A percentile compares a stretch with the other conserved stretches of the same genome.
These are phyloP conservation scores for Thraustotheca clavata DNA, from an alignment of 352 stramenopile genomes.

Conservation along the genomic window DNA sequence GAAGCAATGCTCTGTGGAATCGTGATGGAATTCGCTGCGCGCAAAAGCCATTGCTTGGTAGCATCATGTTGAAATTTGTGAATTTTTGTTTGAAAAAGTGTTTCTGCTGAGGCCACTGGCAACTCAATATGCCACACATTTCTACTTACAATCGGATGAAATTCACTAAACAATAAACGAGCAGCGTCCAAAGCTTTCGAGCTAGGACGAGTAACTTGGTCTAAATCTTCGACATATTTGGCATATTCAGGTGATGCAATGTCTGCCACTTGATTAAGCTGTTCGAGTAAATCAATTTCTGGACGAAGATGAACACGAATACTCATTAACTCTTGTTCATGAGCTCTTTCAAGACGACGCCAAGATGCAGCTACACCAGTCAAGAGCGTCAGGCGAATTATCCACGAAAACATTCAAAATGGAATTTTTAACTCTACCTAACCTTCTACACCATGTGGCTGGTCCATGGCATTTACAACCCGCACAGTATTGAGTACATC, in stretches of 20 bases:
- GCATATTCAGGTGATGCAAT: slow-evolving; percentile 44
- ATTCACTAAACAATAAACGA: slow-evolving; percentile 17
- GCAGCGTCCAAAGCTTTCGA: slow-evolving; percentile 23
- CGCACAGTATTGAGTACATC: too few species aligned
- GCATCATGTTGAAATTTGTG: slow-evolving; percentile 46
- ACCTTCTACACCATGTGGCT: too few species aligned
- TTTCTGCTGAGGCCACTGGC: slow-evolving; percentile 34
- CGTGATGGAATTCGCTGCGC: slow-evolving; percentile 30
- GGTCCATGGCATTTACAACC: too few species aligned
- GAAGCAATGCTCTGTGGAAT: slow-evolving; percentile 32
- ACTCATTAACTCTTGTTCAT: not conserved
- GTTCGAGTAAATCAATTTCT: not conserved
- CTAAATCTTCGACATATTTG: slow-evolving; percentile 31
- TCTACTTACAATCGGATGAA: slow-evolving; percentile 22
- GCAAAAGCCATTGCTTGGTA: too few species aligned
- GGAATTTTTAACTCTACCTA: too few species aligned
- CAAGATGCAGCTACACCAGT: not conserved
- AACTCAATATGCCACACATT: slow-evolving; percentile 46
- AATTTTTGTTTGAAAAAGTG: slow-evolving; percentile 44
- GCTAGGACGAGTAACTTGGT: slow-evolving; percentile 32
- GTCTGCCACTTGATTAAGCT: slow-evolving; percentile 38
- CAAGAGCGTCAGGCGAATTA: not conserved
- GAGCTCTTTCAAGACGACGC: not conserved
- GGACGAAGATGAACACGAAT: not conserved
- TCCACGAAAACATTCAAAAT: too few species aligned